Evolutionary conservation across 2,329 filamentous ascomycete genomes (phyloP), one percentile per base, ranked within the genome.

Genomic region (Talaromyces sp.): DNA sequence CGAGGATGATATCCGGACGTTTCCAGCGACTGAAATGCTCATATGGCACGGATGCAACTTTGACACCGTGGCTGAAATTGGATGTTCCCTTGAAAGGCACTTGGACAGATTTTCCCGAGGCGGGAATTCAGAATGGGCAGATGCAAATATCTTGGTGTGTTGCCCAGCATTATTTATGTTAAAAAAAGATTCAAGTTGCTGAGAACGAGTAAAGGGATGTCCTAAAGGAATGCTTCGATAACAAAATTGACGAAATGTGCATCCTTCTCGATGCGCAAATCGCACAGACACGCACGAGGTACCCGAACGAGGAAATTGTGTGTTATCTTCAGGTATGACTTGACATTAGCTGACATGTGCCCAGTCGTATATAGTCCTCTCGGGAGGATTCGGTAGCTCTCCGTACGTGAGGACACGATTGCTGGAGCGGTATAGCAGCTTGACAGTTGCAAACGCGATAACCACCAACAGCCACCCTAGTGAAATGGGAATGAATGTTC

Each of bases 1-100:
- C 67, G 66, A 64, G 61, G 52, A 74, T 74, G 71, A 68, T 69
- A 21, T 62, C 64, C 1, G 71, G 68, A 5, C 66, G 68, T 21
- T 74, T 72, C 58, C 68, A 73, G 53, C 64, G 69, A 32, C 57
- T 71, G 21, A 74, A 74, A 64, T 74, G 72, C 51, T 66, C 68
- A 1, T 74, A 70, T 56, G 70, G 72, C 10, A 69, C 66, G 1
- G 63, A 66, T 8, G 67, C 66, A 1, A 63, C 61, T 14, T 57
- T 54, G 6, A 62, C 67, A 12, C 71, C 69, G 2, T 67, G 63
- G 29, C 59, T 74, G 27, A 66, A 65, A 38, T 63, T 75, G 1
- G 64, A 68, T 46, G 66, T 75, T 5, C 71, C 72, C 26, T 66
- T 58, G 1, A 32, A 73, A 14, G 56, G 64, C 9, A 14, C 63